These are phyloP conservation scores for Neofusicoccum sp. DNA, from an alignment of 2,329 filamentous ascomycete species.

Conservation along the genomic window DNA sequence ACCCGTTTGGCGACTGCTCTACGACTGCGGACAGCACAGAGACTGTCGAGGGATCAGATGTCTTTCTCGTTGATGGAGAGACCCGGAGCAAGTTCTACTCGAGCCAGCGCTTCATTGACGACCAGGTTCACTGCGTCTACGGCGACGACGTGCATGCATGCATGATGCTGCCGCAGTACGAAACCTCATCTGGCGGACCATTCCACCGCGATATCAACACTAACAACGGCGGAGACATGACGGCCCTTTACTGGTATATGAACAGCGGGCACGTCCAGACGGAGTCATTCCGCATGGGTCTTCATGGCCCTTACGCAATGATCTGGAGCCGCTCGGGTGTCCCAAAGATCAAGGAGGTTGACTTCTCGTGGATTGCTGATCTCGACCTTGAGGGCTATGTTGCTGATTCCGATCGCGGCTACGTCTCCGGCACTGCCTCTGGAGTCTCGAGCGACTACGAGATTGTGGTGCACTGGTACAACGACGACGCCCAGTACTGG, in stretches of 20 bases:
- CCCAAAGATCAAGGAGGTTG: constrained; percentile 44
- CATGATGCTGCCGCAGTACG: constrained; percentile 60
- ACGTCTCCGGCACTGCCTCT: constrained; percentile 59
- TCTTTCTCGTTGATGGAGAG: constrained; percentile 59
- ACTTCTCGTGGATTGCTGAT: constrained; percentile 60
- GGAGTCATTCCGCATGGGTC: constrained; percentile 59
- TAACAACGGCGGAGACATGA: constrained; percentile 60
- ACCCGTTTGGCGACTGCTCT: constrained; percentile 47
- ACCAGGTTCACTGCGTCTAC: constrained; percentile 61
- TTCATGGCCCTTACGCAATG: constrained; percentile 66
- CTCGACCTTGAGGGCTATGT: constrained; percentile 60
- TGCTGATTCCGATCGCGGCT: constrained; percentile 55
- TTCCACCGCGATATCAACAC: constrained; percentile 63
- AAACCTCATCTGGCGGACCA: constrained; percentile 64
- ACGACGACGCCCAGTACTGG: constrained; percentile 62
- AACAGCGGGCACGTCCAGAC: constrained; percentile 55
- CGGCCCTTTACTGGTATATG: constrained; percentile 65
- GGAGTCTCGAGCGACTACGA: constrained; percentile 54
- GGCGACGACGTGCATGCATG: constrained; percentile 58
- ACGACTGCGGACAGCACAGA: constrained; percentile 52
- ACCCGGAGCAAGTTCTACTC: constrained; percentile 71
- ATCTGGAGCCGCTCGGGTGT: constrained; percentile 59
- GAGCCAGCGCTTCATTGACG: constrained; percentile 67
- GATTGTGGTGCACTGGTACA: constrained; percentile 61
- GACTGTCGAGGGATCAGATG: constrained; percentile 54